These are phyloP conservation scores for Pittosporum tobira DNA, from an alignment of 129 eudicot species.

Conservation along the genomic window DNA sequence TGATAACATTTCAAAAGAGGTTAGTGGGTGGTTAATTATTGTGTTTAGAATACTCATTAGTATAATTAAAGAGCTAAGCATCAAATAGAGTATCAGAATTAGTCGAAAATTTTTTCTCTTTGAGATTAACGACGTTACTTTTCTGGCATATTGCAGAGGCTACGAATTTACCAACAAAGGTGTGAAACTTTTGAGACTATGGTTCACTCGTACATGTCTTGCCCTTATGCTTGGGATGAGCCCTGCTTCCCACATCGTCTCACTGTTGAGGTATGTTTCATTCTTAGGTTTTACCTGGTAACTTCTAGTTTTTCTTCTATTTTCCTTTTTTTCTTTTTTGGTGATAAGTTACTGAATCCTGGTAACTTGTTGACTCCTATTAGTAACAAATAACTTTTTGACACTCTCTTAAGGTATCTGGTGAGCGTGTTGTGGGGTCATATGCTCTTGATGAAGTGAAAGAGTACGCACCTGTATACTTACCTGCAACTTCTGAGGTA, in stretches of 20 bases:
- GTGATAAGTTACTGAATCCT: not conserved
- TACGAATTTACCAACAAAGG: slow-evolving; percentile 84
- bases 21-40: slow-evolving; percentile 20
- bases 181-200: slow-evolving; percentile 91
- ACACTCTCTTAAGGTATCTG: slow-evolving; percentile 13
- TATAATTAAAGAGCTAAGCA: not conserved
- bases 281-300: not conserved
- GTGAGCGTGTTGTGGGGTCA: slow-evolving; percentile 12
- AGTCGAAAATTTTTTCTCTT: not conserved
- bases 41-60: not conserved
- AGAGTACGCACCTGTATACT: slow-evolving; percentile 2
- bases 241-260: slow-evolving; percentile 92
- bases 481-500: slow-evolving; percentile 8
- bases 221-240: slow-evolving; percentile 98
- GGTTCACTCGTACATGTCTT: slow-evolving; percentile 74
- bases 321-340: not conserved
- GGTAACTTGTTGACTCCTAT: slow-evolving; percentile 4
- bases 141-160: slow-evolving; percentile 47
- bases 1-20: slow-evolving; percentile 97
- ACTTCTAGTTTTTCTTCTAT: not conserved
- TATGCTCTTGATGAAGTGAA: slow-evolving; percentile 13
- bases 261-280: slow-evolving; percentile 58
- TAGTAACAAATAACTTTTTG: no score
- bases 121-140: slow-evolving; percentile 5
- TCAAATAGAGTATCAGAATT: not conserved